Conservation (phyloP, 495 filamentous ascomycete species). For the Baudoinia panamericana region DNA sequence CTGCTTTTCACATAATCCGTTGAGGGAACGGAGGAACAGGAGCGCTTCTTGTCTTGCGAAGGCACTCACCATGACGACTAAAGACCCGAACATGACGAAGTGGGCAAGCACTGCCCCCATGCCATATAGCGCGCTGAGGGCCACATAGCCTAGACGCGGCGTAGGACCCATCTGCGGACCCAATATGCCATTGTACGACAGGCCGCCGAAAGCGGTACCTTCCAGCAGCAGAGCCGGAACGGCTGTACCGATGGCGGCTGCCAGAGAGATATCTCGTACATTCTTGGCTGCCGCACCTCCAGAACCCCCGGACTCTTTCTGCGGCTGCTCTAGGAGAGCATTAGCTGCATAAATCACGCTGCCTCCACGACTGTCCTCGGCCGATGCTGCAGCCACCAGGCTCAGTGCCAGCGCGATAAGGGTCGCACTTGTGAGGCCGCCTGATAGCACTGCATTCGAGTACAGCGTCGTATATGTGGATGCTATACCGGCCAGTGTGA, state of each 20-base stretch:
- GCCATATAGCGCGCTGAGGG: slow-evolving; percentile 4
- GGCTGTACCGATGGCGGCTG: slow-evolving; percentile 14
- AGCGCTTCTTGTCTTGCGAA: too few species aligned
- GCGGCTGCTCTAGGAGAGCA: slow-evolving; percentile 14
- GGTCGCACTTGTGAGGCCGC: slow-evolving; percentile 13
- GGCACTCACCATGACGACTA: slow-evolving; percentile 18
- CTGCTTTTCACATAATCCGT: too few species aligned
- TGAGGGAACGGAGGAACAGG: too few species aligned
- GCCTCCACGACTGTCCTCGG: too few species aligned
- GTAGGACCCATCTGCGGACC: too few species aligned
- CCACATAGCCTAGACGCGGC: slow-evolving; percentile 4
- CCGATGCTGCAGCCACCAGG: too few species aligned
- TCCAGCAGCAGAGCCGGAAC: slow-evolving; percentile 21
- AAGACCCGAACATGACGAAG: background rate
- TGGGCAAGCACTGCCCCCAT: slow-evolving; percentile 6
- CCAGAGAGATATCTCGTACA: slow-evolving; percentile 7
- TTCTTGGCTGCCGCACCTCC: background rate
- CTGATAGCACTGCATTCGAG: slow-evolving; percentile 8
- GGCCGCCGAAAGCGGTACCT: slow-evolving; percentile 14
- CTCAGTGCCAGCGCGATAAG: slow-evolving; percentile 6
- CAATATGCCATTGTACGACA: slow-evolving; percentile 11
- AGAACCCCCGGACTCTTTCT: too few species aligned
- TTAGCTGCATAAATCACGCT: slow-evolving; percentile 14
- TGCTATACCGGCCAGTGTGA: slow-evolving; percentile 7
- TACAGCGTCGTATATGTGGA: slow-evolving; percentile 7